phyloP scores from a whole-genome alignment of 805 yeast genomes.

The Yarrowia sp. region DNA sequence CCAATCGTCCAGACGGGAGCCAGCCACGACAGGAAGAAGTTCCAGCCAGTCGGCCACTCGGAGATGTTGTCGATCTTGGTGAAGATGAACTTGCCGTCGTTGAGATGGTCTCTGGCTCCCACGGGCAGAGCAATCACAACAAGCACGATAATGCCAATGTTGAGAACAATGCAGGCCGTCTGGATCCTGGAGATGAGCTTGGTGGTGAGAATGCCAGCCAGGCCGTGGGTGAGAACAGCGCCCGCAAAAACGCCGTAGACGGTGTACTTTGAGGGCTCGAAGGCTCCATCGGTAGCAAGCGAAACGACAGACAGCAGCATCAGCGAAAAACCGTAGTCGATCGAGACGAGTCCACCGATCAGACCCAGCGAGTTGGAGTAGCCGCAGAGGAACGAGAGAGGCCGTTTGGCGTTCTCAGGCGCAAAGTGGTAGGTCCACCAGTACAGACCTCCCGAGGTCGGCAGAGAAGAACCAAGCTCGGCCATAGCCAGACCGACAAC shows the following conservation, averaged over 20 bases:
- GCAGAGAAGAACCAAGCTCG: conserved; percentile 65
- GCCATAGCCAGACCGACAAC: conserved; percentile 62
- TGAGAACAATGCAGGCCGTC: conserved; percentile 54
- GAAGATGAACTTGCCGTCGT: conserved; percentile 54
- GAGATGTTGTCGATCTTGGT: conserved; percentile 51
- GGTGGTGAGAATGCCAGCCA: conserved; percentile 57
- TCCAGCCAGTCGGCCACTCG: conserved; percentile 61
- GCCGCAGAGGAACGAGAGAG: conserved; percentile 62
- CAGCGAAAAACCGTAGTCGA: conserved; percentile 68
- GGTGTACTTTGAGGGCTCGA: conserved; percentile 52
- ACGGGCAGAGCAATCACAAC: conserved; percentile 39
- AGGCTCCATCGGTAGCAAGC: conserved; percentile 53
- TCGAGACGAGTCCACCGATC: conserved; percentile 63
- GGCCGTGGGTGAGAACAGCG: conserved; percentile 52
- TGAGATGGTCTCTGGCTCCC: conserved; percentile 40
- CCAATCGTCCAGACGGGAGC: conserved; percentile 76
- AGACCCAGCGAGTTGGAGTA: conserved; percentile 66
- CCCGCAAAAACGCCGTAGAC: conserved; percentile 67
- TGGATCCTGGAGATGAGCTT: conserved; percentile 58
- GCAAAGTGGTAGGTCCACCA: conserved; percentile 68
- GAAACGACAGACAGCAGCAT: conserved; percentile 45
- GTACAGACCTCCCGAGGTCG: conserved; percentile 74
- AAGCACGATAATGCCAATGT: conserved; percentile 51
- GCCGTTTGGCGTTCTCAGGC: conserved; percentile 51
- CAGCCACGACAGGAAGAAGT: conserved; percentile 54